Base-by-base conservation (phyloP, 1,284 basidiomycete genomes). In the Vanrija sp. region DNA sequence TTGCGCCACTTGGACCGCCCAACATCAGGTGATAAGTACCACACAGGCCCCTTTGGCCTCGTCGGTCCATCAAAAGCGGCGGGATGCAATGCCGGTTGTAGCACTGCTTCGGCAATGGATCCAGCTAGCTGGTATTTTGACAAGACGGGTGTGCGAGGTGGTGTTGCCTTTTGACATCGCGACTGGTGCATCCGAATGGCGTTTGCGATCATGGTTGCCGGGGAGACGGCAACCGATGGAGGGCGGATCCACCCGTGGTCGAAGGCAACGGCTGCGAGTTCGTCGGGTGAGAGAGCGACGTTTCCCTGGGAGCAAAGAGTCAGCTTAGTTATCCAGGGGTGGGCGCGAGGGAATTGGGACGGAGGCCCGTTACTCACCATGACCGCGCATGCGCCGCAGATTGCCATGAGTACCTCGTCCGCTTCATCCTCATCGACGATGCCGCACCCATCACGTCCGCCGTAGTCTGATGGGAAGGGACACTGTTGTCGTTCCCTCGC, bases 391-490 rank as follows among this genome's bases (percentile, higher is more conserved):
- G 72, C 69, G 10, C 63, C 65, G 49, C 71, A 68, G 19, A 71
- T 58, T 16, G 69, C 70, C 75, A 76, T 75, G 54, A 74, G 62
- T 21, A 72, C 69, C 38, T 69, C 69, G 61, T 75, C 72, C 39
- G 45, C 58, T 52, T 67, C 69, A 61, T 77, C 74, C 45, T 73
- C 71, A 15, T 72, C 68, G 25, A 51, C 42, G 7, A 74, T 64
- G 12, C 67, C 72, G 51, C 67, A 70, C 29, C 64, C 68, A 3
- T 65, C 68, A 42, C 47, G 63, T 1, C 73, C 73, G 1, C 73
- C 73, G 52, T 64, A 72, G 14, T 68, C 61, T 1, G 46, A 52
- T 1, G 73, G 73, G 57, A 68, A 74, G 5, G 73, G 71, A 54
- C 68, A 72, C 1, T 69, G 55, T 19, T 55, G 57, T 48, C 66